Conservation (phyloP, 2,329 filamentous ascomycete genomes). For the Neonectria coccinea region DNA sequence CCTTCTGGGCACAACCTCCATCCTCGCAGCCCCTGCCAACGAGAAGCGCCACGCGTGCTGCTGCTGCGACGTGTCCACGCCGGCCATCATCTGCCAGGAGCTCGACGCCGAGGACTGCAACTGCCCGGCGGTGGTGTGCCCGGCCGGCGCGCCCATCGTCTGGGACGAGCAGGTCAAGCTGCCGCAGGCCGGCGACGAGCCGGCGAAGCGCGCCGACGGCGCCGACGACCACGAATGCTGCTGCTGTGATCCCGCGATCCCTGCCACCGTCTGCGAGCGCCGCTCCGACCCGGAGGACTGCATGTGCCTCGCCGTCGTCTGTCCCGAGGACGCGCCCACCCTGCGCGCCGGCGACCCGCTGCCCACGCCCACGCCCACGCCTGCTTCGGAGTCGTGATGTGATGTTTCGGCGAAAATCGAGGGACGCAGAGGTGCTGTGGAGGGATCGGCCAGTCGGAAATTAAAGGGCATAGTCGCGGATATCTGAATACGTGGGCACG, state of each 20-base stretch:
- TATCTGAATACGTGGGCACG: neutral
- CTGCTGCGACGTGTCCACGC: slow-evolving; percentile 48
- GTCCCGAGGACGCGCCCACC: slow-evolving; percentile 10
- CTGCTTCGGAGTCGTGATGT: neutral
- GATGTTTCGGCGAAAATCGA: neutral
- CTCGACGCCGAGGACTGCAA: slow-evolving; percentile 40
- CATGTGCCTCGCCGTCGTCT: slow-evolving; percentile 28
- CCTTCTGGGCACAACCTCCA: slow-evolving; percentile 34
- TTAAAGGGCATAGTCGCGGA: slow-evolving; percentile 14
- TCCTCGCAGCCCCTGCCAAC: slow-evolving; percentile 37
- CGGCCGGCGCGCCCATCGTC: slow-evolving; percentile 25
- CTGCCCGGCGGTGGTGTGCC: slow-evolving; percentile 45
- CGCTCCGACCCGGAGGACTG: slow-evolving; percentile 27
- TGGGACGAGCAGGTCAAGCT: slow-evolving; percentile 1
- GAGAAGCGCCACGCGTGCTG: slow-evolving; percentile 45
- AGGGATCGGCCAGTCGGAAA: slow-evolving; percentile 3
- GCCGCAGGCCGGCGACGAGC: neutral
- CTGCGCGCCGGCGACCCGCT: neutral
- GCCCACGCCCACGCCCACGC: neutral
- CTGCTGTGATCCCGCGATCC: slow-evolving; percentile 30
- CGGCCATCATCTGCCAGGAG: slow-evolving; percentile 44
- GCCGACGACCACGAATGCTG: slow-evolving; percentile 26
- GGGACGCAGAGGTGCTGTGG: neutral
- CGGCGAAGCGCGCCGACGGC: neutral
- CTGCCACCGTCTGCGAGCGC: slow-evolving; percentile 27